Evolutionary conservation across 202 grass and related monocot species (phyloP).

Genomic region (Panicum virgatum): DNA sequence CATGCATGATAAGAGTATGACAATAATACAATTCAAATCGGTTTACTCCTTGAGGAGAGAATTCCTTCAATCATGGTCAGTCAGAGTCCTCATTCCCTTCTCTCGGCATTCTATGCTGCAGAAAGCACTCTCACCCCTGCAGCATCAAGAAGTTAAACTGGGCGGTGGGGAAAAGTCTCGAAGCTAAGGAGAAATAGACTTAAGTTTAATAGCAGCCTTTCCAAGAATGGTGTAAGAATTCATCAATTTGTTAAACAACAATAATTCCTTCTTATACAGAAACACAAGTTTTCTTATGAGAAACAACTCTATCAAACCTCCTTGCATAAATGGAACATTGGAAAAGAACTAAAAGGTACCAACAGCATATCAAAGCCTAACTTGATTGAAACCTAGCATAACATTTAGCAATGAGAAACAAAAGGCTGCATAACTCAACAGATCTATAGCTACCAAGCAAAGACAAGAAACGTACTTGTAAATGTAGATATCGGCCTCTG

Average conservation of each 20-base stretch:
- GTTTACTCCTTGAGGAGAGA: background rate
- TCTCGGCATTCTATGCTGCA: constrained; percentile 18
- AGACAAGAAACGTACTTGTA: constrained; percentile 40
- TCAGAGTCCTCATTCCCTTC: constrained; percentile 10
- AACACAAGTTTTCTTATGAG: too few species aligned
- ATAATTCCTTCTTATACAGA: too few species aligned
- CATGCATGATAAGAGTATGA: background rate
- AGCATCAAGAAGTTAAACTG: background rate
- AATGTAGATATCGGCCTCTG: constrained; percentile 54
- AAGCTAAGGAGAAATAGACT: background rate
- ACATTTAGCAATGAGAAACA: background rate
- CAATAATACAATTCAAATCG: too few species aligned
- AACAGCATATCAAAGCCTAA: background rate
- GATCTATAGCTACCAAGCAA: background rate
- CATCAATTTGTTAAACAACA: too few species aligned
- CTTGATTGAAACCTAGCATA: background rate
- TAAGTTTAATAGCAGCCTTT: too few species aligned
- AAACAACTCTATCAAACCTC: background rate
- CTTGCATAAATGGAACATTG: background rate
- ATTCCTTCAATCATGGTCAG: background rate
- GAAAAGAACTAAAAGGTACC: background rate
- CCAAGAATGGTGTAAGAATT: too few species aligned
- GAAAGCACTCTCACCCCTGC: constrained; percentile 4
- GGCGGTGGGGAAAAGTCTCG: too few species aligned
- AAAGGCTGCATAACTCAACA: background rate